These are phyloP conservation scores for Orychophragmus violaceus DNA, from an alignment of 345 rosid species.

Conservation along the genomic window DNA sequence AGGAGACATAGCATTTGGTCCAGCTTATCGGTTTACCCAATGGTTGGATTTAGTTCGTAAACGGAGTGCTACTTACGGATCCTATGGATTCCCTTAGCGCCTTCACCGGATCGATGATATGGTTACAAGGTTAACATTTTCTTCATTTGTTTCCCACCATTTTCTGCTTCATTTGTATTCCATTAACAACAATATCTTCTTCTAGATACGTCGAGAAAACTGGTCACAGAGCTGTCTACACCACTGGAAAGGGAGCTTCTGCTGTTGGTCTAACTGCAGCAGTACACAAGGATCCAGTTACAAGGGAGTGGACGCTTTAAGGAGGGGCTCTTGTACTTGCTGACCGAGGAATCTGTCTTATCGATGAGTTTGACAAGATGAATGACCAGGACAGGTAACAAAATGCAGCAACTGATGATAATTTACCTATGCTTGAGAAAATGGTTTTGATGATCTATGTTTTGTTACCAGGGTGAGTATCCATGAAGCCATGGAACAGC, in stretches of 20 bases:
- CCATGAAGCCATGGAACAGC: conserved; percentile 99
- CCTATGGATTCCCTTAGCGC: conserved; percentile 84
- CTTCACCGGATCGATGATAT: conserved; percentile 39
- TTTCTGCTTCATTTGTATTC: neutral
- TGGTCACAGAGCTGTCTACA: conserved; percentile 97
- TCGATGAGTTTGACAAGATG: conserved; percentile 99
- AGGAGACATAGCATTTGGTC: conserved; percentile 88
- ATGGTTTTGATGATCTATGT: neutral
- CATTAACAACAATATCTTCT: conserved; percentile 10
- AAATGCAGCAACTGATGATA: neutral
- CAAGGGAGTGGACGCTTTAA: conserved; percentile 99
- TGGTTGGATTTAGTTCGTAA: no score
- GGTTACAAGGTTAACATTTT: conserved; percentile 36
- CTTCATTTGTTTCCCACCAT: no score
- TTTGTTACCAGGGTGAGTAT: conserved; percentile 77
- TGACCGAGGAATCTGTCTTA: conserved; percentile 91
- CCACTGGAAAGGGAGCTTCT: conserved; percentile 99
- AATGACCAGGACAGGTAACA: conserved; percentile 93
- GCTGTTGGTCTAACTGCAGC: conserved; percentile 99
- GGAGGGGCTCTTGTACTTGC: conserved; percentile 99
- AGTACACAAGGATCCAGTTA: conserved; percentile 98
- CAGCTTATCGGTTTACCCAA: conserved; percentile 76
- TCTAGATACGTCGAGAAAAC: conserved; percentile 93
- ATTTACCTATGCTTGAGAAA: neutral
- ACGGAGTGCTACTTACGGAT: no score